Base-by-base conservation (phyloP, 306 rosid genomes). In the Lablab purpureus region DNA sequence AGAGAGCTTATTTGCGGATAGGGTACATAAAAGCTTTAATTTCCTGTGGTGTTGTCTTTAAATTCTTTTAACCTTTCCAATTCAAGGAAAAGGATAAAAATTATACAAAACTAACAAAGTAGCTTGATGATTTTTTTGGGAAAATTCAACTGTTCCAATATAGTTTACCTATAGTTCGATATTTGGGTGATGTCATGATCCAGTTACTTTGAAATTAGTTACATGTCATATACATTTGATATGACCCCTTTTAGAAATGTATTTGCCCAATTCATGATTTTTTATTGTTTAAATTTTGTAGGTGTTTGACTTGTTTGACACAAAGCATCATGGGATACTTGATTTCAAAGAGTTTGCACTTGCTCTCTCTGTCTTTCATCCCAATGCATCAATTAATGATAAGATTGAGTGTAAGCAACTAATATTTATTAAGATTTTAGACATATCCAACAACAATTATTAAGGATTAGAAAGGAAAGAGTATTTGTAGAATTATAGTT, bases 281-380 rank as follows among this genome's bases (percentile, higher is more conserved):
- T 74, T 19, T 83, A 47, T 36, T 66, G 73, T 83, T 84, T 28
- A 58, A 77, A 82, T 77, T 84, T 15, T 81, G 60, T 65, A 93
- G 97, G 98, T 93, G 74, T 91, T 91, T 86, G 93, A 93, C 67
- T 83, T 89, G 90, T 93, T 93, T 78, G 97, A 91, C 72, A 76
- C 77, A 69, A 83, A 85, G 77, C 91, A 91, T 28, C 81, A 78
- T 66, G 97, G 97, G 52, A 83, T 81, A 71, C 94, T 93, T 52
- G 92, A 85, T 87, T 93, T 93, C 80, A 85, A 85, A 66, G 94
- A 87, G 82, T 93, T 93, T 87, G 98, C 93, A 10, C 90, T 81
- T 77, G 91, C 97, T 80, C 90, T 93, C 50, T 93, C 98, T 17
- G 87, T 91, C 83, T 93, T 93, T 81, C 98, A 93, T 82, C 98